phyloP scores from a whole-genome alignment of 108 stramenopile species.

The Skeletonema tropicum region DNA sequence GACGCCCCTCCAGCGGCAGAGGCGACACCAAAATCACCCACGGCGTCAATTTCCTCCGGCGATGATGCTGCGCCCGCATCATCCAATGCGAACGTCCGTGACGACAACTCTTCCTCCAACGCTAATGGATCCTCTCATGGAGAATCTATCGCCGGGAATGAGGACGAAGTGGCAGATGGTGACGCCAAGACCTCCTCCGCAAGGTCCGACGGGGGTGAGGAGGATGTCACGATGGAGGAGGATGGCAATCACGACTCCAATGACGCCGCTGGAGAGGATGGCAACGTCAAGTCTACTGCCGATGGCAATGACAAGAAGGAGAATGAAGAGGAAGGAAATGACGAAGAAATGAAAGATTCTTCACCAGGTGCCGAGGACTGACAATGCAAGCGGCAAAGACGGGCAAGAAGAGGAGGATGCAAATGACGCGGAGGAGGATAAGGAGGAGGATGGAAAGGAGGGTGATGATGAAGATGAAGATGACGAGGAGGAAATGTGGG shows the following conservation, averaged over 20 bases:
- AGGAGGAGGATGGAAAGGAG: conserved; percentile 44
- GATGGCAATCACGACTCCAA: not conserved
- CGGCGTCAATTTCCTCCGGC: not conserved
- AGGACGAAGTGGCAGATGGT: not conserved
- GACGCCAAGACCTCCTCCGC: not conserved
- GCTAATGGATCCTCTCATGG: conserved; percentile 3
- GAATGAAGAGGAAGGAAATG: not conserved
- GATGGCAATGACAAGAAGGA: not conserved
- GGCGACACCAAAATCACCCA: conserved; percentile 6
- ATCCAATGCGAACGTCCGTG: not conserved
- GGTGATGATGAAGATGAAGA: conserved; percentile 6
- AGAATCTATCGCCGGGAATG: not conserved
- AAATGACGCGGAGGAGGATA: conserved; percentile 25
- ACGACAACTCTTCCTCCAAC: not conserved
- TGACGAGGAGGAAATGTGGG: conserved; percentile 48
- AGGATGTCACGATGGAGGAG: not conserved
- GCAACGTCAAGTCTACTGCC: not conserved
- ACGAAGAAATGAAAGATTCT: not conserved
- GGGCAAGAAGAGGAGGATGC: not conserved
- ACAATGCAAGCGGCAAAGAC: conserved; percentile 6
- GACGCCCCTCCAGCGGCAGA: not conserved
- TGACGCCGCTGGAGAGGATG: conserved; percentile 4
- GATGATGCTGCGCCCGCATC: not conserved
- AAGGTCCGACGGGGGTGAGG: not conserved
- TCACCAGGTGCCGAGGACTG: not conserved